Evolutionary conservation across 108 stramenopile species (phyloP).

Genomic region (Cylindrotheca fusiformis): DNA sequence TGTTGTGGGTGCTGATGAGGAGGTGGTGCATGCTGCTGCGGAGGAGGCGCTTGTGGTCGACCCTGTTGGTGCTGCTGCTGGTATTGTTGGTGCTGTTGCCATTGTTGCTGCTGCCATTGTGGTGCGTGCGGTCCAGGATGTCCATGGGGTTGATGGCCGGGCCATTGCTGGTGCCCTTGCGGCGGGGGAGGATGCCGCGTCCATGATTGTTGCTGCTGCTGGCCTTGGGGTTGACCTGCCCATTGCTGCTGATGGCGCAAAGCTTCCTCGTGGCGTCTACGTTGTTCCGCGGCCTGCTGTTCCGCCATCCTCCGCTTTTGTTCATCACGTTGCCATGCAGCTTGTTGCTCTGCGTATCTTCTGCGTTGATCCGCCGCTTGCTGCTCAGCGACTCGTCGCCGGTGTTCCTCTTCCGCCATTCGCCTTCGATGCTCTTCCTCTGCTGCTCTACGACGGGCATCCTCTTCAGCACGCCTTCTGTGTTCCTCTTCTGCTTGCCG

Average conservation of each 20-base stretch:
- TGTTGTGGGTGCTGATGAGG: conserved; percentile 15
- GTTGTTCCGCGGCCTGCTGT: conserved; percentile 51
- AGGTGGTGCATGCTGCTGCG: conserved; percentile 11
- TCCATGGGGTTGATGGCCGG: conserved; percentile 32
- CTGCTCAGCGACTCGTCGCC: conserved; percentile 17
- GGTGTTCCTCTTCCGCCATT: conserved; percentile 22
- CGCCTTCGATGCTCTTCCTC: conserved; percentile 9
- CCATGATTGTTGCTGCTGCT: conserved; percentile 22
- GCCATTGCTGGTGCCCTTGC: conserved; percentile 28
- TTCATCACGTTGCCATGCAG: conserved; percentile 44
- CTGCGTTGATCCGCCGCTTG: conserved; percentile 32
- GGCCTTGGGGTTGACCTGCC: conserved; percentile 12
- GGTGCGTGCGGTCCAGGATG: conserved; percentile 22
- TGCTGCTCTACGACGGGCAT: conserved; percentile 10
- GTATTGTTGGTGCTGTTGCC: conserved; percentile 29
- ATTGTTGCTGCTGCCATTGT: conserved; percentile 26
- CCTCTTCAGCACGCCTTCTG: conserved; percentile 7
- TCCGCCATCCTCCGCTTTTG: conserved; percentile 45
- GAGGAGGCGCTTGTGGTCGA: conserved; percentile 29
- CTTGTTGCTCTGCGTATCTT: conserved; percentile 34
- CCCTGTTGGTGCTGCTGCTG: conserved; percentile 40
- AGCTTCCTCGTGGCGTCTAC: conserved; percentile 45
- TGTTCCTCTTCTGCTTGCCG: conserved; percentile 9
- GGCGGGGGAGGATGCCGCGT: conserved; percentile 8
- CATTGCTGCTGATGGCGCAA: conserved; percentile 38